Percentiles rank a stretch among this genome's conserved stretches.
These are phyloP conservation scores for Fusarium redolens DNA, from an alignment of 2,329 filamentous ascomycete genomes.

Conservation along the genomic window DNA sequence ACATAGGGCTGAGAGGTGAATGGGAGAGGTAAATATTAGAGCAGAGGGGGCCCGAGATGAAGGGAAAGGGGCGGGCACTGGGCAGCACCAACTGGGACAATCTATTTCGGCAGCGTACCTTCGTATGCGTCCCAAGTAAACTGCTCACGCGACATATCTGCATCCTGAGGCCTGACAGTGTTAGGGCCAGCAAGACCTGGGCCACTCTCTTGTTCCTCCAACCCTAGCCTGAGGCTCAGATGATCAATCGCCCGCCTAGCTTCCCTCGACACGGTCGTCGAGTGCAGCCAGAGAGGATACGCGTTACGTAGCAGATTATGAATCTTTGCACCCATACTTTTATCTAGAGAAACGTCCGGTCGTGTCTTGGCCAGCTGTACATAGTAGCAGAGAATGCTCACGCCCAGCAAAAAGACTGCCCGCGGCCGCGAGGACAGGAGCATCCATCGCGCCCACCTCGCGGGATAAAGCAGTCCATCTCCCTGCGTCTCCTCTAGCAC, in stretches of 20 bases:
- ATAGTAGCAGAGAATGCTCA: neutral
- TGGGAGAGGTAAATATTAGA: too few relatives aligned
- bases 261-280: neutral
- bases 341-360: neutral
- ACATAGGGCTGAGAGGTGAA: too few relatives aligned
- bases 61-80: too few relatives aligned
- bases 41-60: too few relatives aligned
- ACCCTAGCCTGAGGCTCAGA: neutral
- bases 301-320: neutral
- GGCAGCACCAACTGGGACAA: neutral
- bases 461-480: neutral
- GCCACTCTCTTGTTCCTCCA: neutral
- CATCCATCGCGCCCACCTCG: neutral
- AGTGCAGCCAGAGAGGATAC: neutral
- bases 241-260: neutral
- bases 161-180: neutral
- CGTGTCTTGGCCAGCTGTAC: neutral
- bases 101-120: neutral
- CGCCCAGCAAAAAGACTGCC: neutral
- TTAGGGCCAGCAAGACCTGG: neutral
- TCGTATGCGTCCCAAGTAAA: neutral
- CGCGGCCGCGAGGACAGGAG: neutral
- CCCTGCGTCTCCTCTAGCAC: neutral
- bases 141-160: neutral
- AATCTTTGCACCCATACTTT: neutral